phyloP scores from a whole-genome alignment of 2,329 filamentous ascomycete species.

The Clonostachys rosea region DNA sequence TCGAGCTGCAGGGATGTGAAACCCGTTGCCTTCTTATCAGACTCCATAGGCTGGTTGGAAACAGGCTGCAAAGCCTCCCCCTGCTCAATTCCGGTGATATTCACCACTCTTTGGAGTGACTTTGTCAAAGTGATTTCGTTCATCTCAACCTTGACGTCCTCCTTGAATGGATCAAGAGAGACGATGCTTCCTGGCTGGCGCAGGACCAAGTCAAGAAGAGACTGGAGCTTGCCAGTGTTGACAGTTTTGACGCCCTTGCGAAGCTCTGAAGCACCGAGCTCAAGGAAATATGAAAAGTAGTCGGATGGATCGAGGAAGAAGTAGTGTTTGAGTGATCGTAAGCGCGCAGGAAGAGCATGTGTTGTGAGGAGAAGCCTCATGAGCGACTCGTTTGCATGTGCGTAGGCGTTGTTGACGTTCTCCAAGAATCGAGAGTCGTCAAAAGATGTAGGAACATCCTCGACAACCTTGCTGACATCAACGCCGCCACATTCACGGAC shows the following conservation, averaged over 20 bases:
- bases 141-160: conserved; percentile 97
- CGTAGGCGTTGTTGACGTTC: conserved; percentile 93
- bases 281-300: conserved; percentile 97
- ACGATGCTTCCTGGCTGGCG: conserved; percentile 95
- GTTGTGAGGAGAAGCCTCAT: conserved; percentile 89
- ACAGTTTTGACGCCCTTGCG: conserved; percentile 84
- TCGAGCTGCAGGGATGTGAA: conserved; percentile 93
- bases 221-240: conserved; percentile 91
- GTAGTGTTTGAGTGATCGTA: conserved; percentile 94
- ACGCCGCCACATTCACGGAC: conserved; percentile 96
- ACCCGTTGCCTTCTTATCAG: conserved; percentile 81
- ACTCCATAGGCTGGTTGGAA: conserved; percentile 58
- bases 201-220: conserved; percentile 88
- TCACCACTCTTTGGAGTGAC: conserved; percentile 92
- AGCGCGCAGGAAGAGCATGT: conserved; percentile 79
- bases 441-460: conserved; percentile 86
- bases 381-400: conserved; percentile 89
- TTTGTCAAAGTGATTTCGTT: conserved; percentile 91
- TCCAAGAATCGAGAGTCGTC: conserved; percentile 90
- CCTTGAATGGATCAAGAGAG: conserved; percentile 93
- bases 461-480: conserved; percentile 82
- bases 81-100: conserved; percentile 91
- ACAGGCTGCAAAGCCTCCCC: conserved; percentile 77
- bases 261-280: conserved; percentile 83
- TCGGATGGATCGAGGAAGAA: conserved; percentile 98